A percentile compares a stretch with the other conserved stretches of the same genome.
These are phyloP conservation scores for Articulospora tetracladia DNA, from an alignment of 495 filamentous ascomycete species.

Conservation along the genomic window DNA sequence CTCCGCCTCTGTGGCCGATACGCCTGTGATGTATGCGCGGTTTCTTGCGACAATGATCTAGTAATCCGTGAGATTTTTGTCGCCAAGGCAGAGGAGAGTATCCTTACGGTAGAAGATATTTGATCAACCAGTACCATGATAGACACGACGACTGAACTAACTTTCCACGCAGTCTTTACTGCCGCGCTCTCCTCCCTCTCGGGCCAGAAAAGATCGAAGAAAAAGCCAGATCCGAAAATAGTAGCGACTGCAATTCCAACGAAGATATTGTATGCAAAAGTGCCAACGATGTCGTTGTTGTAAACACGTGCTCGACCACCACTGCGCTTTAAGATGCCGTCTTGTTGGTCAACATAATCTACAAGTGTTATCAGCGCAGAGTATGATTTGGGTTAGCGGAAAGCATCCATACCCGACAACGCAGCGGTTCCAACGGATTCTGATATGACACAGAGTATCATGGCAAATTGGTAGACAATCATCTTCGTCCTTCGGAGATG, in stretches of 20 bases:
- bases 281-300: slow-evolving; percentile 47
- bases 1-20: slow-evolving; percentile 23
- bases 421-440: slow-evolving; percentile 46
- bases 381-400: too few species aligned
- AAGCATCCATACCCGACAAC: slow-evolving; percentile 40
- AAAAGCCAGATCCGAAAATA: slow-evolving; percentile 50
- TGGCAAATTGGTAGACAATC: slow-evolving; percentile 49
- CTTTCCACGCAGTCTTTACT: slow-evolving; percentile 44
- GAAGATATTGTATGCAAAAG: slow-evolving; percentile 48
- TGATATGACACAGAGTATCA: slow-evolving; percentile 49
- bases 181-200: slow-evolving; percentile 38
- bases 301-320: slow-evolving; percentile 27
- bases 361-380: too few species aligned
- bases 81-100: neutral
- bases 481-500: slow-evolving; percentile 48
- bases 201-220: slow-evolving; percentile 53
- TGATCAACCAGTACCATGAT: slow-evolving; percentile 38
- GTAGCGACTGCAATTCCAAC: slow-evolving; percentile 47
- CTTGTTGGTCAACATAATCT: slow-evolving; percentile 48
- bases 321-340: slow-evolving; percentile 31
- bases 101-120: slow-evolving; percentile 36
- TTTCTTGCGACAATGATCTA: slow-evolving; percentile 38
- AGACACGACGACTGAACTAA: slow-evolving; percentile 37
- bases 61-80: neutral
- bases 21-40: slow-evolving; percentile 32